A percentile compares a stretch with the other conserved stretches of the same genome.
phyloP scores from a whole-genome alignment of 2,329 filamentous ascomycete genomes.

The Fusarium lyarnte region DNA sequence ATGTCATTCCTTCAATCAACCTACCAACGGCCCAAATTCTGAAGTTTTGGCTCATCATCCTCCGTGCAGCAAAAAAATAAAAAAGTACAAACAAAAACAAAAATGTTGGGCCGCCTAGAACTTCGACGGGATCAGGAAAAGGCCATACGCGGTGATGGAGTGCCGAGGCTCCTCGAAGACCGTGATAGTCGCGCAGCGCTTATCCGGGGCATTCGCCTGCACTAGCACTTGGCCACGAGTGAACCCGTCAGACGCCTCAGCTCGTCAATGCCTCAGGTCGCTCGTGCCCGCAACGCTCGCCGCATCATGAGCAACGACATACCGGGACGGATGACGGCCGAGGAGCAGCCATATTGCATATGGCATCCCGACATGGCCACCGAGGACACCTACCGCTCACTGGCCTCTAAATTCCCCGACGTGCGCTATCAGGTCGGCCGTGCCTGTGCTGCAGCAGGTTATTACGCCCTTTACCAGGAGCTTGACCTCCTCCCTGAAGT shows the following conservation, averaged over 20 bases:
- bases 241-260: not conserved
- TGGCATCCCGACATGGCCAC: not conserved
- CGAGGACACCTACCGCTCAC: not conserved
- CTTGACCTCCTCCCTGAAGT: not conserved
- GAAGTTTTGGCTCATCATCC: not conserved
- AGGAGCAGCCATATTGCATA: not conserved
- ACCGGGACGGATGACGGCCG: not conserved
- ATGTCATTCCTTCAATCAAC: not conserved
- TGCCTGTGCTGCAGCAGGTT: not conserved
- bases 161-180: not conserved
- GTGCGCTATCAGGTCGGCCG: not conserved
- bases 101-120: not conserved
- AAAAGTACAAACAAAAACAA: not conserved
- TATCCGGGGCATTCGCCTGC: not conserved
- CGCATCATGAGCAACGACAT: not conserved
- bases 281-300: not conserved
- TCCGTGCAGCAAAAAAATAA: not conserved
- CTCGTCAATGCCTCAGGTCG: not conserved
- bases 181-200: not conserved
- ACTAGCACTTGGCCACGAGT: not conserved
- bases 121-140: not conserved
- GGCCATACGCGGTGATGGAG: not conserved
- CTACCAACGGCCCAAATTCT: not conserved
- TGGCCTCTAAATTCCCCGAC: not conserved
- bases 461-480: not conserved